Evolutionary conservation across 192 early-diverging fungal species (phyloP), one percentile per base, ranked within the genome.

Genomic region (Coemansia asiatica): DNA sequence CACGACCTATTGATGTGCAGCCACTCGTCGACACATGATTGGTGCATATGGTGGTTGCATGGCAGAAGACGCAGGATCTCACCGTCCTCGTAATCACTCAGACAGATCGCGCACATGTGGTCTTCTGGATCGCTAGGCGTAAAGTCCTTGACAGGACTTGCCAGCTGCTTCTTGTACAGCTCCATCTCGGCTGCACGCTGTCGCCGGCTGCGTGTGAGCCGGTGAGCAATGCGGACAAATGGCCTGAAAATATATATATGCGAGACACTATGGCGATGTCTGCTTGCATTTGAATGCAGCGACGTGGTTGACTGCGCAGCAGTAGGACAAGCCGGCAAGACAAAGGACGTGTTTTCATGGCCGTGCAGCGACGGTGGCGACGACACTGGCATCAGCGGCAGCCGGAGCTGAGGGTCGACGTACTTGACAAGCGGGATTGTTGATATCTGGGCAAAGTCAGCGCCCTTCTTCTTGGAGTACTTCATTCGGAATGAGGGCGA

Each of bases 1-100:
- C 92, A 94, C 9, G 82, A 79, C 59, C 80, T 80, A 70, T 92
- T 91, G 50, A 91, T 71, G 31, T 83, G 80, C 50, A 94, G 77
- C 92, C 92, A 94, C 71, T 90, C 90, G 63, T 90, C 87, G 2
- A 92, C 90, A 70, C 92, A 94, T 12, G 86, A 79, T 73, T 87
- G 87, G 72, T 94, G 92, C 74, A 94, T 91, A 65, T 92, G 90
- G 76, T 94, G 92, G 6, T 68, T 78, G 72, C 92, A 94, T 60
- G 79, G 84, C 76, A 92, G 75, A 68, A 87, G 82, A 28, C 90
- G 81, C 22, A 94, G 76, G 6, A 88, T 75, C n/a, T 92, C 90
- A 23, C 88, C 89, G 22, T 90, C 85, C 68, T 92, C 91, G 59
- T 94, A 94, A 8, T 83, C 76, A 55, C 79, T 79, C 40, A 94